Conservation (phyloP, 208 protist genomes). For the Tritrichomonas foetus region DNA sequence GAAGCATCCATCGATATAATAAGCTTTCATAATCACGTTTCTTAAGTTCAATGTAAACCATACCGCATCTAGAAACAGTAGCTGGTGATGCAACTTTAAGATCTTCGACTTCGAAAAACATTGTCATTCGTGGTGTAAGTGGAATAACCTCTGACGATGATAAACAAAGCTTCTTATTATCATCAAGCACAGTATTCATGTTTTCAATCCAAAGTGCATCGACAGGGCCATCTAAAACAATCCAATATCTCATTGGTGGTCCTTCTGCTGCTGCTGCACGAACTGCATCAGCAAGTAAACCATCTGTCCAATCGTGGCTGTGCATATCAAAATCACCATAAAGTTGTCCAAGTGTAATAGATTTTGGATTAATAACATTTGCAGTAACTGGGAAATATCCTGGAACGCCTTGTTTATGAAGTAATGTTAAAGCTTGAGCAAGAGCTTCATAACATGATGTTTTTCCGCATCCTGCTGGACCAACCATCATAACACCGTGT, state of each 20-base stretch:
- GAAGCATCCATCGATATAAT: background rate
- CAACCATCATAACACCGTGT: constrained; percentile 96
- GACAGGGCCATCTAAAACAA: constrained; percentile 96
- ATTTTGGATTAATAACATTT: constrained; percentile 93
- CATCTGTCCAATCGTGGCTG: constrained; percentile 72
- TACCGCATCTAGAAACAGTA: constrained; percentile 94
- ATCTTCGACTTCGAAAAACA: constrained; percentile 97
- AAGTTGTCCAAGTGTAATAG: constrained; percentile 87
- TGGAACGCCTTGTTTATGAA: background rate
- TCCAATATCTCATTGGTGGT: constrained; percentile 69
- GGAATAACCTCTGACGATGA: constrained; percentile 87
- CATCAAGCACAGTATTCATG: constrained; percentile 96
- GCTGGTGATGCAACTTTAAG: constrained; percentile 89
- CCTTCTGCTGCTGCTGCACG: constrained; percentile 70
- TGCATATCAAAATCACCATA: constrained; percentile 78
- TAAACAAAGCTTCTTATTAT: constrained; percentile 94
- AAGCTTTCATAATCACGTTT: constrained; percentile 74
- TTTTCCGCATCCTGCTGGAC: constrained; percentile 89
- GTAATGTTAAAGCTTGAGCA: constrained; percentile 50
- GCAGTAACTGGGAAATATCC: constrained; percentile 54
- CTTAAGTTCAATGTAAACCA: constrained; percentile 85
- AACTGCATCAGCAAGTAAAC: constrained; percentile 67
- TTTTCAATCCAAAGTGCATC: constrained; percentile 98
- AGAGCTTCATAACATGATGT: constrained; percentile 49
- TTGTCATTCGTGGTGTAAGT: constrained; percentile 69